Evolutionary conservation across 139 green algal species (phyloP).

Genomic region (Micromonas commoda): DNA sequence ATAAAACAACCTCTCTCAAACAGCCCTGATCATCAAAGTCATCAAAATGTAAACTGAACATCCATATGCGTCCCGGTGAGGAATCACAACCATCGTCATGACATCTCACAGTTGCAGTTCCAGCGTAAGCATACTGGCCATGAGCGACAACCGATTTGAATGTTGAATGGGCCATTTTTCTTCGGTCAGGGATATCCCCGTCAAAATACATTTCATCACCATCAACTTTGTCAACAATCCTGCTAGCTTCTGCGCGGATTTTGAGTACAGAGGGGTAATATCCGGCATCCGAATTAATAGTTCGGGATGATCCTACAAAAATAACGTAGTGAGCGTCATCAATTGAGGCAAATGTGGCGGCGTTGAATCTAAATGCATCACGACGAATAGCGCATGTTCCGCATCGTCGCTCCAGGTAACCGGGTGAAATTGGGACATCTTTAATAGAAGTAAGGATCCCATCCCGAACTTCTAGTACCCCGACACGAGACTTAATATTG

Average conservation of each 20-base stretch:
- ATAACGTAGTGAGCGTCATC: background rate
- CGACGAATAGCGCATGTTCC: background rate
- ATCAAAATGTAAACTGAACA: background rate
- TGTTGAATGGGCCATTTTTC: background rate
- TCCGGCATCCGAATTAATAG: background rate
- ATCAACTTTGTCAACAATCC: background rate
- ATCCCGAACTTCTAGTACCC: background rate
- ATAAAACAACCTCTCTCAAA: background rate
- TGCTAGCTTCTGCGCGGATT: background rate
- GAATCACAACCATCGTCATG: background rate
- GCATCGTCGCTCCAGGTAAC: background rate
- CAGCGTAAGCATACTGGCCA: background rate
- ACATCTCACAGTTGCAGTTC: background rate
- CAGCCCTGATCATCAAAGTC: background rate
- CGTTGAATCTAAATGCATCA: background rate
- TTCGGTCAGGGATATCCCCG: background rate
- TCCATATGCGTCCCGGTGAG: background rate
- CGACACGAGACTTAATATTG: background rate
- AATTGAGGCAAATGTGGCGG: background rate
- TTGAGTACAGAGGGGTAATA: background rate
- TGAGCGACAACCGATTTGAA: background rate
- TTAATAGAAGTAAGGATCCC: background rate
- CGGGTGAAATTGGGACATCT: background rate
- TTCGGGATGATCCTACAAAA: background rate
- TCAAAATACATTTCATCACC: constrained; percentile 1